Evolutionary conservation across 225 moss, liverwort and hornwort genomes (phyloP), one percentile per base, ranked within the genome.

Genomic region (Physcomitrium patens): DNA sequence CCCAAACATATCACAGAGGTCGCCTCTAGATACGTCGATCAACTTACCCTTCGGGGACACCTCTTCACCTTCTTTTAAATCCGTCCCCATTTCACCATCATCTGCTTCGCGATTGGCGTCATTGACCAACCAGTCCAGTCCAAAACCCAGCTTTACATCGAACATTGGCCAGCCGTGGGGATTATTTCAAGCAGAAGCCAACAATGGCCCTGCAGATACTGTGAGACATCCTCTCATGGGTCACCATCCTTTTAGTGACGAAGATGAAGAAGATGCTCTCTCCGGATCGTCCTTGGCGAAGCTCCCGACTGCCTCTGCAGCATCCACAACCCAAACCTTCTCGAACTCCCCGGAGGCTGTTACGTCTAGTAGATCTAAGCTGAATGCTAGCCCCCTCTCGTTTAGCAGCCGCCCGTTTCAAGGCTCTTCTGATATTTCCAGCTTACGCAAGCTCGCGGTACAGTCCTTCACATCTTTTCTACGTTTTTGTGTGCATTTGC

Each of bases 401-500:
- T 83, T 73, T 49, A 77, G 77, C 28, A 65, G 63, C 12, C 83
- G 67, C 55, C 65, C 84, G 48, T 79, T 74, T 20, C 74, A 75
- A 53, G 73, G 37, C 60, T 48, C 83, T 18, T 76, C 83, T 17
- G 85, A 83, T 51, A 66, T 88, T 72, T 69, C 83, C 28, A 85
- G 83, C 76, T 78, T 88, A 76, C 82, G 88, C 85, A 88, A 81
- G 83, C 85, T 88, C 22, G 83, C 85, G 76, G 88, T 88, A 88
- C 20, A 60, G 43, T 42, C 54, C 60, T 51, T 22, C 24, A 48
- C 61, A 14, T 24, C 1, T 53, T 60, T 28, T 10, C 67, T 61
- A 19, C 23, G 24, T 54, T 26, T 24, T 58, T 28, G 5, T 73
- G 53, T 71, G 53, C 37, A 9, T 31, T 23, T 70, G 12, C 59